A percentile compares a stretch with the other conserved stretches of the same genome.
Conservation (phyloP, 176 grass and related monocot genomes). For the Leersia perrieri region DNA sequence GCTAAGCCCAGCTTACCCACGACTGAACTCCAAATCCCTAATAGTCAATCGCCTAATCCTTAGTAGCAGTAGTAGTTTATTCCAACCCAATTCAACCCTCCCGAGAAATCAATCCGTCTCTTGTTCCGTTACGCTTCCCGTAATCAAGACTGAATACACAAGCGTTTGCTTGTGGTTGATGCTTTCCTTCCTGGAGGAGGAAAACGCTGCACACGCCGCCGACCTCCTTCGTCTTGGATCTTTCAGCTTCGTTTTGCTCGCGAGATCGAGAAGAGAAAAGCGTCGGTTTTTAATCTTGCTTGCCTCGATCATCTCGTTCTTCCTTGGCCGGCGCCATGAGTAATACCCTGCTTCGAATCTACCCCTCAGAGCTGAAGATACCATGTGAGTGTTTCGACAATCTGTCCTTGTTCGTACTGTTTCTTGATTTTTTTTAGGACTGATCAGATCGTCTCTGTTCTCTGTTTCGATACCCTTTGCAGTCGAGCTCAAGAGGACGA, state of each 20-base stretch:
- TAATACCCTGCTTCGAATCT: constrained; percentile 74
- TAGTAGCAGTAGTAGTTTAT: not conserved
- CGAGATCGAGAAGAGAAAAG: not conserved
- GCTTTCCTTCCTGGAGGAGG: constrained; percentile 32
- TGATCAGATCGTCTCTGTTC: constrained; percentile 24
- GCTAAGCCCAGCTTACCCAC: constrained; percentile 12
- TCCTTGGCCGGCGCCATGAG: constrained; percentile 50
- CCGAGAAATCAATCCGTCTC: not conserved
- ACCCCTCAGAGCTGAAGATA: constrained; percentile 85
- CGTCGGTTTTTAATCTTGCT: not conserved
- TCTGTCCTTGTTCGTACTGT: not conserved
- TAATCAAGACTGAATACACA: not conserved
- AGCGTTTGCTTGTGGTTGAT: not conserved
- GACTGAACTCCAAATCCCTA: constrained; percentile 25
- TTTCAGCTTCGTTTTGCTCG: not conserved
- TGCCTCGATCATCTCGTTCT: not conserved
- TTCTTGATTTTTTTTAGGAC: constrained; percentile 28
- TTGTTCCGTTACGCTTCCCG: not conserved
- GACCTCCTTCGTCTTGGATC: not conserved
- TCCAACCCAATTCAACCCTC: constrained; percentile 25
- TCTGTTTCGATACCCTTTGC: not conserved
- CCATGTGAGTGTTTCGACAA: constrained; percentile 55
- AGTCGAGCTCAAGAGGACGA: constrained; percentile 79
- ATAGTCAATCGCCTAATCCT: constrained; percentile 18
- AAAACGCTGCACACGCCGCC: constrained; percentile 2